These are phyloP conservation scores for Curvularia hawaiiensis DNA, from an alignment of 2,329 filamentous ascomycete species.

Conservation along the genomic window DNA sequence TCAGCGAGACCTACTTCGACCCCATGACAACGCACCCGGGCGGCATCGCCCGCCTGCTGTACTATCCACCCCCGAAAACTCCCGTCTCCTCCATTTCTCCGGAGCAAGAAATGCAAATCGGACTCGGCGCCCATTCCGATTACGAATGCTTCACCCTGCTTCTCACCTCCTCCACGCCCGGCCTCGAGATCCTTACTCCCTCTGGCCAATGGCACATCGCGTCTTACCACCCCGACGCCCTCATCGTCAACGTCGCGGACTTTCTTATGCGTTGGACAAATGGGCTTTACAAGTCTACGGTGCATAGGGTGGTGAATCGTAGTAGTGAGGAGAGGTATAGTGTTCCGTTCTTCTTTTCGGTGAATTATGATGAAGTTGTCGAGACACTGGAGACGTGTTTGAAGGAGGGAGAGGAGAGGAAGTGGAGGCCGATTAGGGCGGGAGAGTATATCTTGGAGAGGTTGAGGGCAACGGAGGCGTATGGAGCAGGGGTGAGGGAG, in stretches of 20 bases:
- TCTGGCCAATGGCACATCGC: constrained; percentile 41
- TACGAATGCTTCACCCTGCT: constrained; percentile 45
- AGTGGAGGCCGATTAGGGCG: constrained; percentile 45
- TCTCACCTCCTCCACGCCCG: constrained; percentile 34
- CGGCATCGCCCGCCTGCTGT: constrained; percentile 48
- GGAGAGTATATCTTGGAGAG: constrained; percentile 50
- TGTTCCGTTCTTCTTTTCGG: constrained; percentile 56
- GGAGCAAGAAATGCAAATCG: constrained; percentile 34
- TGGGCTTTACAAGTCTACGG: constrained; percentile 55
- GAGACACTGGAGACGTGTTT: constrained; percentile 49
- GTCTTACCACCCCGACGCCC: constrained; percentile 48
- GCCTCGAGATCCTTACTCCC: constrained; percentile 43
- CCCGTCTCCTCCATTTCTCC: not conserved
- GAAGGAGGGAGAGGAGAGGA: constrained; percentile 36
- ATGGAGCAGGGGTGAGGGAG: constrained; percentile 30
- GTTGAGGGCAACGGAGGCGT: constrained; percentile 41
- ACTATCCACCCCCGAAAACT: constrained; percentile 44
- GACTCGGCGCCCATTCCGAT: constrained; percentile 48
- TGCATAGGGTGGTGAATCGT: constrained; percentile 56
- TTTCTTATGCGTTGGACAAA: constrained; percentile 60
- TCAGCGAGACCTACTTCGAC: constrained; percentile 50
- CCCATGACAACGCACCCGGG: constrained; percentile 49
- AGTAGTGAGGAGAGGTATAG: constrained; percentile 49
- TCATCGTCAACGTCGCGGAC: constrained; percentile 61
- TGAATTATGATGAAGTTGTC: constrained; percentile 49